A percentile compares a stretch with the other conserved stretches of the same genome.
These are phyloP conservation scores for Neurospora africana DNA, from an alignment of 495 filamentous ascomycete genomes.

Conservation along the genomic window DNA sequence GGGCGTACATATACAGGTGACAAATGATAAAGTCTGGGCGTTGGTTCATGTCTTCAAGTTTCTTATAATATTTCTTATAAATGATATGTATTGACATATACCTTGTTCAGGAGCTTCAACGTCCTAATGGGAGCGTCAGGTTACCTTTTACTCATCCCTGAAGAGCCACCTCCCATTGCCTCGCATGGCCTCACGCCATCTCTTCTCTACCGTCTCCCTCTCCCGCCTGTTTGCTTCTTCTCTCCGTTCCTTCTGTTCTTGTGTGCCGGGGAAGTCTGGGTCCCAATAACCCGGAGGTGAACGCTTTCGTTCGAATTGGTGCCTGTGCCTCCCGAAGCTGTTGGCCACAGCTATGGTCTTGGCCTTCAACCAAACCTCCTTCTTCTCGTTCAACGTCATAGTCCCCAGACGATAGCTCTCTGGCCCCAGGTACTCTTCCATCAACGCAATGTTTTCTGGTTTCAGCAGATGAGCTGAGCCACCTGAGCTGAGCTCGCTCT, in stretches of 20 bases:
- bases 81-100: background rate
- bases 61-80: background rate
- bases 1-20: background rate
- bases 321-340: constrained; percentile 62
- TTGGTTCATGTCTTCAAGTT: background rate
- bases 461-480: constrained; percentile 18
- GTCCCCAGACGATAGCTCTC: constrained; percentile 34
- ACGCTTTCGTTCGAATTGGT: constrained; percentile 54
- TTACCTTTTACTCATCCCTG: constrained; percentile 53
- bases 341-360: constrained; percentile 58
- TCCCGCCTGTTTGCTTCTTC: constrained; percentile 49
- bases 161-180: constrained; percentile 66
- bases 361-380: constrained; percentile 54
- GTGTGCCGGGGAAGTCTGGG: constrained; percentile 75
- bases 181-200: constrained; percentile 73
- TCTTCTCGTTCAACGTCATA: constrained; percentile 41
- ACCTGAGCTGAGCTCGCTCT: constrained; percentile 27
- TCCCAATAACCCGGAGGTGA: constrained; percentile 88
- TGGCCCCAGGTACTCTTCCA: constrained; percentile 60
- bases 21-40: background rate
- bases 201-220: constrained; percentile 54
- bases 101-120: background rate
- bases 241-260: constrained; percentile 56
- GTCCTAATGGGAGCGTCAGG: background rate
- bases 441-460: constrained; percentile 40